Evolutionary conservation across 2,329 filamentous ascomycete genomes (phyloP), one percentile per base, ranked within the genome.

Genomic region (Mycosphaerelloides madeirae): DNA sequence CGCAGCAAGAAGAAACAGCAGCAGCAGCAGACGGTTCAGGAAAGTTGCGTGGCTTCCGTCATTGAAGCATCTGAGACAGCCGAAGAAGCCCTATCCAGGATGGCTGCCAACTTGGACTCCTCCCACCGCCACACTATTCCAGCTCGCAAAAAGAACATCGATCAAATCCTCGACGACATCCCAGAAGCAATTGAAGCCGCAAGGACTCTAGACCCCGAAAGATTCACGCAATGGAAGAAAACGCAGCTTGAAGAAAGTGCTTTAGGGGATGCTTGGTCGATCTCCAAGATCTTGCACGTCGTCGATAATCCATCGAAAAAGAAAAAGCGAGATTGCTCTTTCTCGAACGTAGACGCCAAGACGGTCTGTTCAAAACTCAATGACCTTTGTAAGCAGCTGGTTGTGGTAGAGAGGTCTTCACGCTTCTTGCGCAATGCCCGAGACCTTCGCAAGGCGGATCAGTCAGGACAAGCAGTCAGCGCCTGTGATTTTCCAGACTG

Each of bases 71-170:
- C 70, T 9, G 52, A 60, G 2, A 69, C 67, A 2, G 68, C 72
- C 0, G 74, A 79, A 54, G 75, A 78, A 48, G 76, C 75, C 0
- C 60, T 81, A n/a, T 57, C 78, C 0, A 77, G 73, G 37, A 50
- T 57, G 55, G 73, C 50, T 60, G 68, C 54, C 62, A 68, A 33
- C 60, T 46, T 47, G 8, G 46, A 51, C 16, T 16, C 14, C 3
- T 12, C 12, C 1, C 16, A 18, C 6, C 4, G 31, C 12, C 6
- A 37, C 11, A 11, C 59, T 11, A 43, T 54, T 3, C 5, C 37
- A 0, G 28, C 32, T 13, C 52, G 57, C 6, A 29, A 48, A 13
- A 12, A 28, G 1, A 48, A 58, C 14, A 39, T 47, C 3, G 32
- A 41, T 2, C 16, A 31, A 3, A 20, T 48, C 1, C 40, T 36